Conservation (phyloP, 2,329 filamentous ascomycete species). For the Ophiocordyceps australis region DNA sequence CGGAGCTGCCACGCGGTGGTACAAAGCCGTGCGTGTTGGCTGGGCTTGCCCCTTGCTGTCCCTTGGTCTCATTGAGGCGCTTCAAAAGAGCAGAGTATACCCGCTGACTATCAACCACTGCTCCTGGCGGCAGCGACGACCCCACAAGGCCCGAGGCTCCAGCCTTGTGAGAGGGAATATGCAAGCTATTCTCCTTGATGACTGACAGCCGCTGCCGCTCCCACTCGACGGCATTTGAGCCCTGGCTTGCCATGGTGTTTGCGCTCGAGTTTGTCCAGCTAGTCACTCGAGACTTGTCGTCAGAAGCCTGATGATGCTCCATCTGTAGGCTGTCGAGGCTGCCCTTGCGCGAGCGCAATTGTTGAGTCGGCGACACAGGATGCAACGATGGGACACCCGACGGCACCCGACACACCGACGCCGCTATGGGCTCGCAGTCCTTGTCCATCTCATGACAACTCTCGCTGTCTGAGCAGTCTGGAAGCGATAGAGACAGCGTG, state of each 20-base stretch:
- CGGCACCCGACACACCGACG: constrained; percentile 26
- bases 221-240: constrained; percentile 20
- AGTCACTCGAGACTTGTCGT: constrained; percentile 47
- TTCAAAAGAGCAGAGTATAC: constrained; percentile 49
- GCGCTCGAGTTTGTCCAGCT: constrained; percentile 53
- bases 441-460: constrained; percentile 14
- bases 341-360: constrained; percentile 31
- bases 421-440: constrained; percentile 17
- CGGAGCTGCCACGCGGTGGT: constrained; percentile 4
- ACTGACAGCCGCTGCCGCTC: constrained; percentile 41
- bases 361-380: constrained; percentile 22
- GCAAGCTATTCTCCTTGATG: constrained; percentile 36
- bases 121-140: not conserved
- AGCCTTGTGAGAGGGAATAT: too few species aligned
- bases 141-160: too few species aligned
- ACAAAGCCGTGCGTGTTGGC: constrained; percentile 1
- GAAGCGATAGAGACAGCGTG: constrained; percentile 2
- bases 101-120: constrained; percentile 31
- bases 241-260: constrained; percentile 30
- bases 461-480: constrained; percentile 8
- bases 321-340: constrained; percentile 31
- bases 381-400: constrained; percentile 32
- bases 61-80: constrained; percentile 22
- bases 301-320: constrained; percentile 18
- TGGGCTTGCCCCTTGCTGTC: constrained; percentile 2